Base-by-base conservation (phyloP, 352 stramenopile species). In the Phytopythium delawarense region DNA sequence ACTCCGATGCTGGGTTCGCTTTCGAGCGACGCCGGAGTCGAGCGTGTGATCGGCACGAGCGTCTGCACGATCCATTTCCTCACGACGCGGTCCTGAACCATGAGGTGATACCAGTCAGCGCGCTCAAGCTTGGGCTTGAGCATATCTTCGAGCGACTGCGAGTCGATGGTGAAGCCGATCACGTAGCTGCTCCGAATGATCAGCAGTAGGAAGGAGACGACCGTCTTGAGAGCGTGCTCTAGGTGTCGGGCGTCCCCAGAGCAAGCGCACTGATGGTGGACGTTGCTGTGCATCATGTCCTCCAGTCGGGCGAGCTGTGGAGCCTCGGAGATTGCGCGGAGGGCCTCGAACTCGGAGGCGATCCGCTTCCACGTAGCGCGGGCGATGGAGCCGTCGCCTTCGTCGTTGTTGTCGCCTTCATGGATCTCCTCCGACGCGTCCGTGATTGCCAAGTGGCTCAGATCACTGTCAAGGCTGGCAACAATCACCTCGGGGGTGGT, bases 241-340 rank as follows among this genome's bases (percentile, higher is more conserved):
- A 87, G 59, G 34, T 72, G 45, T 16, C 62, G 54, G 8, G 74
- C 59, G 49, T 85, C 71, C 3, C 49, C 35, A 42, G 54, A 62
- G n/a, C 40, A 64, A 1, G 79, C 77, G 11, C 79, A 89, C 37
- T 69, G 53, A 59, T 89, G 79, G 59, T 86, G 79, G 18, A 84
- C 63, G 40, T 79, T 79, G 59, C 77, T 72, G 57, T 89, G 77
- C 71, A 84, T 72, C 59, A 84, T 72, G 23, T 56, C 54, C 59
- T 87, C 79, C 11, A 87, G 28, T 16, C 74, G 75, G 0, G 53
- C 46, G 40, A 89, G 55, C 66, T 69, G 65, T n/a, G 63, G 49
- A 16, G 74, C 76, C 16, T 49, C 25, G 11, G 65, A 56, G 32
- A 75, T 52, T 62, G 68, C 50, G 52, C 76, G 61, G 34, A 84